Evolutionary conservation across 192 early-diverging fungal species (phyloP), one percentile per base, ranked within the genome.

Genomic region (Coemansia aciculifera): DNA sequence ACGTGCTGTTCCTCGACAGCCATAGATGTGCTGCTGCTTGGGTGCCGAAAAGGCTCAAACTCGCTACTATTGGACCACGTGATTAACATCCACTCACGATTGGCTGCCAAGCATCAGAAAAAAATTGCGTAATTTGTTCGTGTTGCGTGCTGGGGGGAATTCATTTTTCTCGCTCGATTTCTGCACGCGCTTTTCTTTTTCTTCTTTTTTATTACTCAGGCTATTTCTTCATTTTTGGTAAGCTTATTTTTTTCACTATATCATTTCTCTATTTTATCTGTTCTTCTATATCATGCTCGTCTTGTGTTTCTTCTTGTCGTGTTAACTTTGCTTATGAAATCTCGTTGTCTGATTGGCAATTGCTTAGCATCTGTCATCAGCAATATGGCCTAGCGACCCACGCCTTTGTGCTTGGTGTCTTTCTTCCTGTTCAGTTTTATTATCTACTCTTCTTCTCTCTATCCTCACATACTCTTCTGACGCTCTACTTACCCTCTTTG

Each of bases 221-320:
- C 73, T 69, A 48, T 39, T 34, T 40, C 15, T 72, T 46, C 40
- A 57, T 52, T 68, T 67, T 57, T 75, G 74, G 74, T 75, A 75
- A 75, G 74, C 74, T 70, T 67, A 37, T 27, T 27, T 37, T 23
- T 39, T 64, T 36, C n/a, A 19, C 63, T 51, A 12, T 68, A 56
- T 68, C 31, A 51, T 46, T 12, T 29, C 54, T 42, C 56, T 60
- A 31, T 31, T 40, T 23, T 32, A 3, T 62, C 42, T 3, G 34
- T 43, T 12, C 36, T 71, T 64, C 49, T 62, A 51, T 40, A 17
- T 37, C 44, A 64, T 64, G 29, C 21, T 62, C 40, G 27, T 59
- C 56, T 60, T 12, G 19, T 56, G 66, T 36, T 29, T 68, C 37
- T 31, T 32, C 52, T 56, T 56, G 27, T 15, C 27, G 3, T 17